These are phyloP conservation scores for Inonotus obliquus DNA, from an alignment of 1,284 basidiomycete genomes.

Conservation along the genomic window DNA sequence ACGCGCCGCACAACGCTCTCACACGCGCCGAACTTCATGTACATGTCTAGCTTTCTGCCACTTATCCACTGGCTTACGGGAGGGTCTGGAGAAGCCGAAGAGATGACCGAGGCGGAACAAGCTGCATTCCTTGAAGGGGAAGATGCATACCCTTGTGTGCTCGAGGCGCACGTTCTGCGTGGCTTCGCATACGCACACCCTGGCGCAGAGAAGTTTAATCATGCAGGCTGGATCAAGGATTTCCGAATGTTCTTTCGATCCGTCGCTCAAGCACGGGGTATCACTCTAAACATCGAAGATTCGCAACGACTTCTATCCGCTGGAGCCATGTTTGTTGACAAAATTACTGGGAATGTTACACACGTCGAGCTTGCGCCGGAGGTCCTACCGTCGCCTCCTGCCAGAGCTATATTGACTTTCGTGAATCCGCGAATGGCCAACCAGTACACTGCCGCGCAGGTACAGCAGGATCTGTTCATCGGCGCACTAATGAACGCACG, in stretches of 20 bases:
- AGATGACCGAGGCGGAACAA: conserved; percentile 12
- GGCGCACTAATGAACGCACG: conserved; percentile 14
- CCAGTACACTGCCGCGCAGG: conserved; percentile 11
- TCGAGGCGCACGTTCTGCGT: conserved; percentile 16
- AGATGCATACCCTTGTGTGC: conserved; percentile 8
- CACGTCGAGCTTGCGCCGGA: conserved; percentile 13
- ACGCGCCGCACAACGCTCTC: conserved; percentile 16
- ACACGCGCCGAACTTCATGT: conserved; percentile 18
- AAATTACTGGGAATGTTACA: conserved; percentile 10
- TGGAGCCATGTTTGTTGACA: conserved; percentile 15
- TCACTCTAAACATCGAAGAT: conserved; percentile 12
- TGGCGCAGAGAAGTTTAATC: conserved; percentile 14
- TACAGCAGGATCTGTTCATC: conserved; percentile 16
- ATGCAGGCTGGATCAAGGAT: conserved; percentile 17
- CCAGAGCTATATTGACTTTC: conserved; percentile 3
- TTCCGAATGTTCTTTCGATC: conserved; percentile 17
- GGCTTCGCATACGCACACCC: conserved; percentile 14
- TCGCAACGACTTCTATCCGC: conserved; percentile 8
- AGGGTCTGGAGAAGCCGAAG: conserved; percentile 8
- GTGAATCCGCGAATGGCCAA: conserved; percentile 9
- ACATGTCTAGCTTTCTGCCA: conserved; percentile 17
- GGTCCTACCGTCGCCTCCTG: neutral
- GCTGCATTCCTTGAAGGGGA: conserved; percentile 9
- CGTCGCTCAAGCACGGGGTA: conserved; percentile 14
- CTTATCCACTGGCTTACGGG: conserved; percentile 17